phyloP scores from a whole-genome alignment of 2,329 filamentous ascomycete genomes.

The Colletotrichum sp. region DNA sequence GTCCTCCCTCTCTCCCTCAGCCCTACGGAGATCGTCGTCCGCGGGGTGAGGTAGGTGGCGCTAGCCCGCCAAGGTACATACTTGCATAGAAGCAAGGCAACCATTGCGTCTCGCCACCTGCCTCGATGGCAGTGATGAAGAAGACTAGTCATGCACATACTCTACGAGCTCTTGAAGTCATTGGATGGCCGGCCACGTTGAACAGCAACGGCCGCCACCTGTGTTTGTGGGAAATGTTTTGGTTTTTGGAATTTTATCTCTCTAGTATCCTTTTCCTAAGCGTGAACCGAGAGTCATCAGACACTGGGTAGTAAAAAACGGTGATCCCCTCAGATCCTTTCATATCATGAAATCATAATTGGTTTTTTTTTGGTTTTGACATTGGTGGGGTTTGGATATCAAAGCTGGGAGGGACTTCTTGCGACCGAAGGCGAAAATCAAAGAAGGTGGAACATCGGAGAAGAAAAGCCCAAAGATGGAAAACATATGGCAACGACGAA shows the following conservation, averaged over 20 bases:
- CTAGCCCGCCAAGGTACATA: not conserved
- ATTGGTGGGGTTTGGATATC: not conserved
- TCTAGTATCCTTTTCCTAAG: not conserved
- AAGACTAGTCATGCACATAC: not conserved
- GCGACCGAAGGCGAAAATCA: not conserved
- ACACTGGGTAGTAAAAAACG: not conserved
- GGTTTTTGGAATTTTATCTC: not conserved
- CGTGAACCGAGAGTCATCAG: not conserved
- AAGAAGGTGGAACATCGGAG: not conserved
- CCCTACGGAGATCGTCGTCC: slow-evolving; percentile 11
- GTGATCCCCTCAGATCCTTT: not conserved
- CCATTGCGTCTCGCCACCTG: not conserved
- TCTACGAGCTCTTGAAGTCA: not conserved
- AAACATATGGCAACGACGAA: not conserved
- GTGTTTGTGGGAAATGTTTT: not conserved
- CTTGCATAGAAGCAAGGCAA: not conserved
- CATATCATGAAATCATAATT: slow-evolving; percentile 19
- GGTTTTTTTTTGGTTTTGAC: not conserved
- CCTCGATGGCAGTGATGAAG: not conserved
- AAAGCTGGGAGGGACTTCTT: not conserved
- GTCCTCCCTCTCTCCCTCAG: not conserved
- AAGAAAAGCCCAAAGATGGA: not conserved
- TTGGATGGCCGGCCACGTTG: not conserved
- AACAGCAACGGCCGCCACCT: not conserved
- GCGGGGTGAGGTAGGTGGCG: slow-evolving; percentile 12